Base-by-base conservation (phyloP, 2,329 filamentous ascomycete species). In the Alternaria incomplexa region DNA sequence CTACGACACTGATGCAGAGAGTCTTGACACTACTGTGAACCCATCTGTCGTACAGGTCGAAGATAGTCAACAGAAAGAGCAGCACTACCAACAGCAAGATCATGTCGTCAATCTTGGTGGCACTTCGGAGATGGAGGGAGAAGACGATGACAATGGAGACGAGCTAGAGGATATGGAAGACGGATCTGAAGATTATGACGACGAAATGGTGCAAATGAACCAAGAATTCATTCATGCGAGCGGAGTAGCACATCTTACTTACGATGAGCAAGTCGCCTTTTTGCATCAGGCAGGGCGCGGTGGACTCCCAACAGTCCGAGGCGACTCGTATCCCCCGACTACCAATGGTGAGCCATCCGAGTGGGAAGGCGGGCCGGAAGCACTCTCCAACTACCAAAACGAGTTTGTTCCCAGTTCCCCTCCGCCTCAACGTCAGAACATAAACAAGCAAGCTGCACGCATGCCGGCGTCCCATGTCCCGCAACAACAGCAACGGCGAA, bases 1-100 rank as follows among this genome's bases (percentile, higher is more conserved):
- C 1, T 81, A 76, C 51, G 80, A 76, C 52, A 82, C 80, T 61
- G 79, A 82, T 62, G 74, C 73, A 25, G 78, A 75, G 44, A 79
- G 76, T 54, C 67, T 80, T 26, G 79, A 79, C 48, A 78, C 74
- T 6, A 80, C 77, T 23, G 64, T 73, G 1, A 66, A 74, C 23
- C 63, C 54, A 5, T 76, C 74, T 26, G 45, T 67, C 11, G 28
- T 74, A 5, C 64, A 73, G 4, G 61, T 66, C 13, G 67, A 72
- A 22, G 57, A 72, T 30, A 67, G 51, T 47, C 71, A 74, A 44
- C 17, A 55, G 28, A 45, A 26, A 30, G 46, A 64, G 9, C 53
- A 56, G 9, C 60, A 61, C 4, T 17, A 63, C 26, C 62, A 63
- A 15, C 62, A 64, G 32, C 60, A 62, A 7, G 58, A 56, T 2